These are phyloP conservation scores for Fraxinus greggii DNA, from an alignment of 305 asterid species.

Conservation along the genomic window DNA sequence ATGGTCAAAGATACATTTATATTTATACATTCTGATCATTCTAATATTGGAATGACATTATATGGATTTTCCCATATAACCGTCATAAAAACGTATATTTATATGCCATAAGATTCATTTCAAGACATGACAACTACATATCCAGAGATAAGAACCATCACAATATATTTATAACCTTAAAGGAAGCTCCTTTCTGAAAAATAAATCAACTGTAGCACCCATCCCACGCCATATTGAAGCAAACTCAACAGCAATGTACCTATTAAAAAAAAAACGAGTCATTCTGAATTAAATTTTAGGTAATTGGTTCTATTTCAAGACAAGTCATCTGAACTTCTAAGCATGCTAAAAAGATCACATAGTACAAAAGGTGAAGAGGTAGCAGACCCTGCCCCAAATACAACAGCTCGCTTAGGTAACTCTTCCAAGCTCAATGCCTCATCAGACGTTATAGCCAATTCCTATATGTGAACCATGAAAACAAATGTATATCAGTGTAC, in stretches of 20 bases:
- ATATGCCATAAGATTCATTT: constrained; percentile 10
- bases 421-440: constrained; percentile 99
- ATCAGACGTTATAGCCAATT: constrained; percentile 90
- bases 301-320: neutral
- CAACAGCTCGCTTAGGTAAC: constrained; percentile 79
- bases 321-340: constrained; percentile 13
- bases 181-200: constrained; percentile 93
- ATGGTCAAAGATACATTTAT: neutral
- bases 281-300: neutral
- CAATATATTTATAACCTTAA: constrained; percentile 54
- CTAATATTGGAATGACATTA: neutral
- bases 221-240: constrained; percentile 99
- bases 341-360: constrained; percentile 19
- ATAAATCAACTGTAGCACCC: constrained; percentile 84
- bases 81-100: neutral
- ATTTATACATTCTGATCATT: neutral
- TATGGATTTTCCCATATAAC: neutral
- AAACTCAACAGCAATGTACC: constrained; percentile 99
- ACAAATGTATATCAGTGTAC: neutral
- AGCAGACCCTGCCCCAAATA: constrained; percentile 90
- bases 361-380: constrained; percentile 17
- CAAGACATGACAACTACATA: constrained; percentile 17
- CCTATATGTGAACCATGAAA: constrained; percentile 41
- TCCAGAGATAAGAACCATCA: constrained; percentile 19
- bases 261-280: constrained; percentile 7